A percentile compares a stretch with the other conserved stretches of the same genome.
Evolutionary conservation across 768 basidiomycete species (phyloP).

Genomic region (Pulveroboletus sp.): DNA sequence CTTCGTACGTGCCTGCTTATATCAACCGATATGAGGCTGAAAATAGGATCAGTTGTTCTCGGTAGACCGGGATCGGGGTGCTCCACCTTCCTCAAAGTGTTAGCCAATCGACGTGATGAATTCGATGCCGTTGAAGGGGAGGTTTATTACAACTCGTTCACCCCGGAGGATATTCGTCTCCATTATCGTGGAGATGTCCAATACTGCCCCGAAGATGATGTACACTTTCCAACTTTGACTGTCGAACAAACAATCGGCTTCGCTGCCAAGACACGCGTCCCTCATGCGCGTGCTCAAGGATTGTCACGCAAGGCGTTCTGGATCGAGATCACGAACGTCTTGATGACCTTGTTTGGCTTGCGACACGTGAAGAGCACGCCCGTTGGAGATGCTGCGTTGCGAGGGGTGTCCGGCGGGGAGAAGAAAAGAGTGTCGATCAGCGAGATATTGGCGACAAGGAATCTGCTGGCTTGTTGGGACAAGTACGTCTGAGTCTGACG

Average conservation of each 20-base stretch:
- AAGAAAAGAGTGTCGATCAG: slow-evolving; percentile 81
- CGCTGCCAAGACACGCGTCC: slow-evolving; percentile 66
- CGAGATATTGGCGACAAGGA: slow-evolving; percentile 70
- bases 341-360: slow-evolving; percentile 74
- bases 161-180: slow-evolving; percentile 58
- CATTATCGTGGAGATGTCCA: slow-evolving; percentile 77
- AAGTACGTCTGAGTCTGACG: slow-evolving; percentile 36
- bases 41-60: slow-evolving; percentile 58
- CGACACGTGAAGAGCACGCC: slow-evolving; percentile 68
- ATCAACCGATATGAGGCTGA: background rate
- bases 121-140: slow-evolving; percentile 68
- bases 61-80: slow-evolving; percentile 87
- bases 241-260: slow-evolving; percentile 75
- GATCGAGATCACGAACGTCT: slow-evolving; percentile 38
- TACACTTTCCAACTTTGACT: slow-evolving; percentile 47
- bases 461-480: slow-evolving; percentile 76
- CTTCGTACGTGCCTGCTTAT: slow-evolving; percentile 46
- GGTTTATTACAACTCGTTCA: slow-evolving; percentile 73
- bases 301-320: slow-evolving; percentile 35
- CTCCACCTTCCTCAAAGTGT: slow-evolving; percentile 75
- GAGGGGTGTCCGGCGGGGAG: slow-evolving; percentile 75
- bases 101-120: slow-evolving; percentile 72
- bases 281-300: slow-evolving; percentile 47
- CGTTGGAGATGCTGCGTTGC: slow-evolving; percentile 77
- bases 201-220: slow-evolving; percentile 51